Evolutionary conservation across 2,329 filamentous ascomycete genomes (phyloP).

Genomic region (Fusarium brachygibbosum): DNA sequence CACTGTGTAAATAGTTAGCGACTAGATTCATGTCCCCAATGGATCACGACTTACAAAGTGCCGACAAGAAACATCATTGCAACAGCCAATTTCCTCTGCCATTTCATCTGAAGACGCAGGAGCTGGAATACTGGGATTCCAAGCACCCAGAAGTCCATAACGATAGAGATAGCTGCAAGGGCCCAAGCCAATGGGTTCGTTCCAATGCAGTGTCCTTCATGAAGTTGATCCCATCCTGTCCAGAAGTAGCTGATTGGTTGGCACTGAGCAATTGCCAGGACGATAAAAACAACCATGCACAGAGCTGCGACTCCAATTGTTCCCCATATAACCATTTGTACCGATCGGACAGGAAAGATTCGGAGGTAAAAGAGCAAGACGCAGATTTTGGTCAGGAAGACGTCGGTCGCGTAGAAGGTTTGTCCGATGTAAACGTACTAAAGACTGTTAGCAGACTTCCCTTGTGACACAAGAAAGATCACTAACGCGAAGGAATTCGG

Average conservation of each 20-base stretch:
- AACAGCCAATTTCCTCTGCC: conserved; percentile 22
- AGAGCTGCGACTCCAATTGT: conserved; percentile 3
- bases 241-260: conserved; percentile 25
- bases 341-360: conserved; percentile 10
- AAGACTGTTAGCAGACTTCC: background rate
- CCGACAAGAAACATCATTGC: conserved; percentile 8
- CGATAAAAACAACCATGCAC: conserved; percentile 9
- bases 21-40: rapidly evolving
- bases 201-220: conserved; percentile 18
- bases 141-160: conserved; percentile 16
- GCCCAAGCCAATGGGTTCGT: conserved; percentile 23
- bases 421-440: conserved; percentile 25
- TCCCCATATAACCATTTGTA: conserved; percentile 18
- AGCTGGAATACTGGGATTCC: conserved; percentile 8
- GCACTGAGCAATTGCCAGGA: conserved; percentile 11
- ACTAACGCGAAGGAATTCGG: conserved; percentile 1
- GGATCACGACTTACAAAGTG: background rate
- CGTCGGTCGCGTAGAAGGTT: conserved; percentile 21
- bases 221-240: conserved; percentile 10
- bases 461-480: rapidly evolving
- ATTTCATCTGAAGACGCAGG: conserved; percentile 5
- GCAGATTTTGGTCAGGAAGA: conserved; percentile 27
- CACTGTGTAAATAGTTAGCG: background rate
- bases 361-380: conserved; percentile 33
- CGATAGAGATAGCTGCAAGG: conserved; percentile 9